These are phyloP conservation scores for Ogataea parapolymorpha DNA, from an alignment of 805 yeast genomes.

Conservation along the genomic window DNA sequence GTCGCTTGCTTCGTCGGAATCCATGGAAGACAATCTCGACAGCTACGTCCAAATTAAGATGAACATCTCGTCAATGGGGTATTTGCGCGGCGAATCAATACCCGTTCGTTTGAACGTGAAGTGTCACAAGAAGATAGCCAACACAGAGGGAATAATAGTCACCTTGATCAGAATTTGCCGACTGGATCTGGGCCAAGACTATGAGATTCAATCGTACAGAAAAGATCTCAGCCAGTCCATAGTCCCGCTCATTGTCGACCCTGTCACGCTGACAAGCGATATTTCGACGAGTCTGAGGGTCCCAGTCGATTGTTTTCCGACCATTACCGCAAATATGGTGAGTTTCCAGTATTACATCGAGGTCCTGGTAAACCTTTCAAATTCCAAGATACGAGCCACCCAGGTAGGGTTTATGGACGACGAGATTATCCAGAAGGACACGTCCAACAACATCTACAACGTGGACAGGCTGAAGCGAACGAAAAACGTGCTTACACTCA, in stretches of 20 bases:
- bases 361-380: constrained; percentile 75
- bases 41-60: constrained; percentile 33
- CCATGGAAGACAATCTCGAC: constrained; percentile 14
- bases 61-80: constrained; percentile 62
- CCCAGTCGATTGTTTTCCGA: constrained; percentile 85
- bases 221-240: constrained; percentile 79
- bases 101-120: constrained; percentile 65
- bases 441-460: constrained; percentile 49
- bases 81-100: constrained; percentile 71
- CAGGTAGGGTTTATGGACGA: constrained; percentile 23
- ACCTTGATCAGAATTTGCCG: constrained; percentile 81
- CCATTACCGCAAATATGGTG: constrained; percentile 66
- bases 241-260: constrained; percentile 76
- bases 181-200: constrained; percentile 55
- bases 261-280: constrained; percentile 52
- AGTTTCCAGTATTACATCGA: constrained; percentile 84
- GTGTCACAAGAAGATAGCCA: constrained; percentile 69
- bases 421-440: constrained; percentile 22
- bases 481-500: constrained; percentile 76
- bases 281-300: constrained; percentile 63
- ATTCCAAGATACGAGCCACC: constrained; percentile 29
- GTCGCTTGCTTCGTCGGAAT: constrained; percentile 39
- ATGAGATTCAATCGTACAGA: constrained; percentile 67
- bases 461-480: constrained; percentile 75
- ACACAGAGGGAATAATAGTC: constrained; percentile 68